These are phyloP conservation scores for Thamnidium elegans DNA, from an alignment of 192 early-diverging fungal genomes.

Conservation along the genomic window DNA sequence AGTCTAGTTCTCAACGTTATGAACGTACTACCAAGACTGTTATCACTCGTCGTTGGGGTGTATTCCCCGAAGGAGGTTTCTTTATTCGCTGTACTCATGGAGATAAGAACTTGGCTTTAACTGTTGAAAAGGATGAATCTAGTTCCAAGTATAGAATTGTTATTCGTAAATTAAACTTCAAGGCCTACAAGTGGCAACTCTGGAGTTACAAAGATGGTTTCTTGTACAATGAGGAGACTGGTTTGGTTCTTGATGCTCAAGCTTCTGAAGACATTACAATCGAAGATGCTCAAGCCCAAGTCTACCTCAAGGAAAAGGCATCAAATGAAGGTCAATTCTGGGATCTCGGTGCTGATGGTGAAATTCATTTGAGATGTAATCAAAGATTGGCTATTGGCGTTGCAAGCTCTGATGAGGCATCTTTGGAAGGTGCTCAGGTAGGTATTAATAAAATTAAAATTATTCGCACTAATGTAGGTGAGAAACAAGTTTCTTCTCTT, in stretches of 20 bases:
- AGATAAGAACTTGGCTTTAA: slow-evolving; percentile 20
- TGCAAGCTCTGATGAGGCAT: neutral
- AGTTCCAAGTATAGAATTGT: slow-evolving; percentile 10
- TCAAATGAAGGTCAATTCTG: slow-evolving; percentile 21
- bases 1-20: slow-evolving; percentile 15
- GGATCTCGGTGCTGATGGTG: slow-evolving; percentile 24
- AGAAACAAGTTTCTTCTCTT: slow-evolving; percentile 3
- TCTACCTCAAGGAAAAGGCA: slow-evolving; percentile 10
- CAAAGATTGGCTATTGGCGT: slow-evolving; percentile 17
- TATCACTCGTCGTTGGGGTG: slow-evolving; percentile 28
- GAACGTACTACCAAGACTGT: slow-evolving; percentile 19
- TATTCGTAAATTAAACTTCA: slow-evolving; percentile 20
- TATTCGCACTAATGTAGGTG: slow-evolving; percentile 7
- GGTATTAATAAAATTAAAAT: slow-evolving; percentile 19
- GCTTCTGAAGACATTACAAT: slow-evolving; percentile 2
- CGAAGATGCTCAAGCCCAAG: slow-evolving; percentile 15
- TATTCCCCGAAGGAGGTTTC: slow-evolving; percentile 30
- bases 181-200: slow-evolving; percentile 30
- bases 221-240: slow-evolving; percentile 25
- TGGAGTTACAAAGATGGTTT: slow-evolving; percentile 29
- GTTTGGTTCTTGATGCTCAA: slow-evolving; percentile 19
- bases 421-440: slow-evolving; percentile 18
- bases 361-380: slow-evolving; percentile 26
- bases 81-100: slow-evolving; percentile 26
- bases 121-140: slow-evolving; percentile 17